phyloP scores from a whole-genome alignment of 192 early-diverging fungal species.

The Allomyces macrogynus region DNA sequence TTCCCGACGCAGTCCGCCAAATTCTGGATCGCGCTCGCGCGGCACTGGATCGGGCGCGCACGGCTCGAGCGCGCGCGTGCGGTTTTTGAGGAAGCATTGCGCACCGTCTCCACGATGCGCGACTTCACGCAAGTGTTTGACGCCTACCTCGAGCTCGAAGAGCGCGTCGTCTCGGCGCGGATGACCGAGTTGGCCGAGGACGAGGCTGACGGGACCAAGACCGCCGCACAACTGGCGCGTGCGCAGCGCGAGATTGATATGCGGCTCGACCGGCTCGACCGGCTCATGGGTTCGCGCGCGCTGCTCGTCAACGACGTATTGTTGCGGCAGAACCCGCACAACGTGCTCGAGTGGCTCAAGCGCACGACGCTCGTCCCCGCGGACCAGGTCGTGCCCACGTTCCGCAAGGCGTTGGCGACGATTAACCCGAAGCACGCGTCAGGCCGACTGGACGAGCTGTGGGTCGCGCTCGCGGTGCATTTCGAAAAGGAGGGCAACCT shows the following conservation, averaged over 20 bases:
- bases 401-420: conserved; percentile 43
- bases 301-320: conserved; percentile 86
- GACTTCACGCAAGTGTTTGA: conserved; percentile 96
- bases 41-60: conserved; percentile 18
- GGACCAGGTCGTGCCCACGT: conserved; percentile 45
- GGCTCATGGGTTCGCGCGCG: conserved; percentile 75
- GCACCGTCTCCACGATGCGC: conserved; percentile 52
- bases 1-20: conserved; percentile 67
- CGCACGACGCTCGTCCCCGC: conserved; percentile 15
- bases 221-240: not conserved
- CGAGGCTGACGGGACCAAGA: conserved; percentile 13
- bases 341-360: conserved; percentile 78
- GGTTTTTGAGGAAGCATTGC: conserved; percentile 82
- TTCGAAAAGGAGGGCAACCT: conserved; percentile 42
- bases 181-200: conserved; percentile 46
- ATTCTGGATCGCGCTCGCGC: conserved; percentile 51
- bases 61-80: conserved; percentile 54
- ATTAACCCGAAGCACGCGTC: conserved; percentile 56
- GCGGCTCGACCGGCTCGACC: conserved; percentile 63
- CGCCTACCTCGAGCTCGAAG: conserved; percentile 82
- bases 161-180: conserved; percentile 45
- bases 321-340: conserved; percentile 74
- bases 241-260: conserved; percentile 57
- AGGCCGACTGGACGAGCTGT: conserved; percentile 60
- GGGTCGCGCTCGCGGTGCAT: conserved; percentile 65